Base-by-base conservation (phyloP, 2,329 filamentous ascomycete species). In the Chalaropsis thielavioides region DNA sequence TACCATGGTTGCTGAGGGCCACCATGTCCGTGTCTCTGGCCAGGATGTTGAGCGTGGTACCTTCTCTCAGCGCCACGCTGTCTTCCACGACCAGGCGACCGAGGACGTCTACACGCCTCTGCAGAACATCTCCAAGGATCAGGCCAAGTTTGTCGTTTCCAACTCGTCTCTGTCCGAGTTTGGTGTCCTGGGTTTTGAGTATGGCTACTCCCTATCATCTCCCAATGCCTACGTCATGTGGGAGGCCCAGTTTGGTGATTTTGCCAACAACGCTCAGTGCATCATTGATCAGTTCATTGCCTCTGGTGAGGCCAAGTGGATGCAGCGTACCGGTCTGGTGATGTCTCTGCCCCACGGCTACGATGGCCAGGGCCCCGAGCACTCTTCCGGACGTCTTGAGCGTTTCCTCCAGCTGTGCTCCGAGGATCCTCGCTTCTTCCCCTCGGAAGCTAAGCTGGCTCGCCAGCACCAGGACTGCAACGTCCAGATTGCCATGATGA, bases 391-490 rank as follows among this genome's bases (percentile, higher is more conserved):
- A 67, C 89, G 94, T 75, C 89, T 99, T 77, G 94, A 99, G 80
- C 89, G 94, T 72, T 99, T 95, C 79, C 83, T 99, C 69, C 94
- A 97, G 77, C 86, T 99, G 67, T 94, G 88, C 78, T 97, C 97
- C 77, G 94, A 99, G 76, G 94, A 99, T 73, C 92, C 94, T 65
- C 89, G 94, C 69, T 83, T 94, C 72, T 99, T 91, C 86, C 94
- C 94, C 63, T 81, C 85, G 1, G 80, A 83, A 40, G 91, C 96
- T 70, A 96, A 94, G 81, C 84, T 97, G 68, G 87, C 95, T 64
- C 90, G 94, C 71, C 94, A 97, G 78, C 94, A 99, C 80, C 94
- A 99, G 79, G 94, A 99, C 79, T 96, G 91, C 82, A 99, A 99
- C 80, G 95, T 99, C 86, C 94, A 99, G 79, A 88, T 99, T 74